Base-by-base conservation (phyloP, 2,329 filamentous ascomycete species). In the Curvularia sp. region DNA sequence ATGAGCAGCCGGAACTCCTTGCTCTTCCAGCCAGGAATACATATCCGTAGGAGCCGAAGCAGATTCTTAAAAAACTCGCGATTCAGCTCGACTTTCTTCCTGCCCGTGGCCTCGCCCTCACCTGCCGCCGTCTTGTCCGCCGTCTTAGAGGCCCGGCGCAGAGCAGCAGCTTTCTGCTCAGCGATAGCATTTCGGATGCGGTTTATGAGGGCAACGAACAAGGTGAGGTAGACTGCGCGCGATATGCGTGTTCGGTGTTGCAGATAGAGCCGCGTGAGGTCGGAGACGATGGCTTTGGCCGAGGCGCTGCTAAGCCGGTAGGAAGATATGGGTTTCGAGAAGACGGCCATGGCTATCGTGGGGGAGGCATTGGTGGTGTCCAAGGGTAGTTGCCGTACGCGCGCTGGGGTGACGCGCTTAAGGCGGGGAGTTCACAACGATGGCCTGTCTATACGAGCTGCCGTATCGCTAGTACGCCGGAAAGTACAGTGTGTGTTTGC, bases 31-130 rank as follows among this genome's bases (percentile, higher is more conserved):
- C 93, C 90, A 0, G 95, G 95, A 61, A 99, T 89, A 47, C 96
- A 93, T 72, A 99, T 96, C 76, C 84, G 87, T 66, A 97, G 76
- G 70, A 99, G 79, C 38, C 89, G 84, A 65, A 95, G 80, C 66
- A 99, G 79, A 60, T 89, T 92, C 65, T 87, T 87, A 75, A 91
- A 89, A 77, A 92, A 92, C 68, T 97, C 94, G 71, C 92, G 85
- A 76, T 99, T 96, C 67, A 99, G 81, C 79, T 96, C 94, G 53
- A 97, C 93, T 79, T 91, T 94, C 80, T 92, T 92, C 72, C 85
- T 86, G 64, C 65, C 72, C 48, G 64, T 78, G 9, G 72, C 73
- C 56, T 78, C 77, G 27, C 73, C 77, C 13, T 77, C 77, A 34
- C 65, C 62, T 13, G 64, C 72, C 74, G 84, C 66, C 76, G 87